Evolutionary conservation across 1,139 yeast genomes (phyloP), one percentile per base, ranked within the genome.

Genomic region (Geotrichum europaeum): DNA sequence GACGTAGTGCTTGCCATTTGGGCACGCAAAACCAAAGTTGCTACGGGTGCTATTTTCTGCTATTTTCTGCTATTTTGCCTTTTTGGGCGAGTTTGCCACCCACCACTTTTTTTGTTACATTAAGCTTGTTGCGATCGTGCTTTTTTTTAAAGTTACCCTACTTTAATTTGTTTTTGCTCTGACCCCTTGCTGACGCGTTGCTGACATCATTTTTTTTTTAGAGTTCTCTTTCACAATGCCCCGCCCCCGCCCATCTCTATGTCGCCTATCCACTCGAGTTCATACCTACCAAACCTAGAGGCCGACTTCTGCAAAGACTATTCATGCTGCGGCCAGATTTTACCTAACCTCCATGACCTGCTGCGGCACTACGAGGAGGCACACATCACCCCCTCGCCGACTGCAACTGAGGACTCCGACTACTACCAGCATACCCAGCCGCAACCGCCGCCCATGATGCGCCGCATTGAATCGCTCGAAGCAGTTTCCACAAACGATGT

Each of bases 271-370:
- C 84, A 84, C 71, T 74, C 79, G 50, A 83, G 92, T 9, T 84
- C 94, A 4, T 91, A 90, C 72, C 79, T 92, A 66, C 97, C 98
- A 18, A 89, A 89, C 70, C 79, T 94, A 64, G 99, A 94, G 75
- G 96, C 96, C 12, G 92, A 92, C 73, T 94, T 92, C 75, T 94
- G 99, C 74, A 89, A 89, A 73, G 99, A 94, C 76, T 94, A 94
- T 75, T 85, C 92, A 62, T 94, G 99, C 74, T 94, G 99, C 77
- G 99, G 98, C 40, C 87, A 89, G 72, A 79, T 87, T 51, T 80
- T 95, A 62, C 98, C 98, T 43, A 92, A 96, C 13, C 78, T 94
- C 66, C 99, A 94, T 74, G 99, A 94, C 74, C 79, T 94, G 65
- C 80, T 94, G 66, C 85, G 96, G 68, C 99, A 94, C 73, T 95